A percentile compares a stretch with the other conserved stretches of the same genome.
Evolutionary conservation across 2,329 filamentous ascomycete genomes (phyloP).

Genomic region (Penicillium sclerotigenum): DNA sequence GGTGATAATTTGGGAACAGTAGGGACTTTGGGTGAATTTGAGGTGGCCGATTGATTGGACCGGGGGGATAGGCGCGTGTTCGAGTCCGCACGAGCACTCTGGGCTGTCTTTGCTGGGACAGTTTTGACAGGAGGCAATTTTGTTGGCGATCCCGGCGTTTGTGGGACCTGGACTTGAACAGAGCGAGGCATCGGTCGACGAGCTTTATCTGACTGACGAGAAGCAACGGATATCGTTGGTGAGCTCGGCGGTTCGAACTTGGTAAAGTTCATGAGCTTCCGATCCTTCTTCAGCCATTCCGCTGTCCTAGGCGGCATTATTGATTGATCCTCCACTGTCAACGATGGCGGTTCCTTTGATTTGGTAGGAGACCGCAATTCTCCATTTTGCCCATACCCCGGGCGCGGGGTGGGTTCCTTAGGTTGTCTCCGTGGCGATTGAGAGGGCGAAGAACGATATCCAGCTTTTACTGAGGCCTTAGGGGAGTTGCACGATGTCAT

Average conservation of each 20-base stretch:
- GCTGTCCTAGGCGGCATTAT: not conserved
- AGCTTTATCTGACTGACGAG: slow-evolving; percentile 19
- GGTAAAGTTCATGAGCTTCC: slow-evolving; percentile 27
- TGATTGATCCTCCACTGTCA: not conserved
- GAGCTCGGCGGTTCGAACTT: slow-evolving; percentile 38
- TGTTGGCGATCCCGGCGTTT: not conserved
- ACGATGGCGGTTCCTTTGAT: not conserved
- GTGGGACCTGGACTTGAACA: slow-evolving; percentile 3
- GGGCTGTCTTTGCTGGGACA: not conserved
- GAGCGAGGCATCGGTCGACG: slow-evolving; percentile 1
- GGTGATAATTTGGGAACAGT: not conserved
- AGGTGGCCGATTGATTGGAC: not conserved
- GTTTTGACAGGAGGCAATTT: not conserved
- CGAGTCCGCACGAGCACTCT: not conserved
- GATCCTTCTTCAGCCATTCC: slow-evolving; percentile 33
- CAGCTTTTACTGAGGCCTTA: not conserved
- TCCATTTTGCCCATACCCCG: not conserved
- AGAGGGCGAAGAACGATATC: not conserved
- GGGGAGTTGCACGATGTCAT: not conserved
- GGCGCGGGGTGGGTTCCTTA: not conserved
- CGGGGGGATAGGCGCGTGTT: not conserved
- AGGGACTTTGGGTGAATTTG: not conserved
- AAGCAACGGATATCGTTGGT: slow-evolving; percentile 28
- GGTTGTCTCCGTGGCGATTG: slow-evolving; percentile 1
- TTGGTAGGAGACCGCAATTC: slow-evolving; percentile 1